phyloP scores from a whole-genome alignment of 2,329 filamentous ascomycete species.

The Alternaria sp. region DNA sequence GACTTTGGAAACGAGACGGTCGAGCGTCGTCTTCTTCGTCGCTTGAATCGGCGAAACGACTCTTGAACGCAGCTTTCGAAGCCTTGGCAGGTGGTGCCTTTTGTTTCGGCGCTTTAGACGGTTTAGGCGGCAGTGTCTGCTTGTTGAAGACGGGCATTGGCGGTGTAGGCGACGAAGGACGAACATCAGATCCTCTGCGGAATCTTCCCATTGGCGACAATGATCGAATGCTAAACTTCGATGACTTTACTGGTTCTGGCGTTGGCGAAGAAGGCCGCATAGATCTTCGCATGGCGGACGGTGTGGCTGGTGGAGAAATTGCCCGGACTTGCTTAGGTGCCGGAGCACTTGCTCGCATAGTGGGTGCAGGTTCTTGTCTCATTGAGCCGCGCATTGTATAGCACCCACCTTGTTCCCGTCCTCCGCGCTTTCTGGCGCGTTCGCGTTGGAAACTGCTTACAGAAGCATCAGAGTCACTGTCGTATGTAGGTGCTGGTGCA shows the following conservation, averaged over 20 bases:
- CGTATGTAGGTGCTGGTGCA: constrained; percentile 37
- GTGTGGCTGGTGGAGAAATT: constrained; percentile 44
- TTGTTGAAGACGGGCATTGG: constrained; percentile 33
- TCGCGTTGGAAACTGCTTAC: constrained; percentile 80
- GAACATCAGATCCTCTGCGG: constrained; percentile 47
- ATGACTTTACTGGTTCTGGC: constrained; percentile 48
- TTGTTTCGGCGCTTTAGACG: constrained; percentile 18
- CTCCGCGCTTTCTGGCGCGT: constrained; percentile 58
- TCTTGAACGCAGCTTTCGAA: constrained; percentile 38
- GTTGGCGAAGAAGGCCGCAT: constrained; percentile 45
- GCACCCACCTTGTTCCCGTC: constrained; percentile 51
- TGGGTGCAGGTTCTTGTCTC: constrained; percentile 57
- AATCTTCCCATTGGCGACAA: constrained; percentile 70
- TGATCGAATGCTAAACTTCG: constrained; percentile 74
- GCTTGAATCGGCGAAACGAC: constrained; percentile 75
- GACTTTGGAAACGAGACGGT: constrained; percentile 53
- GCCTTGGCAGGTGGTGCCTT: constrained; percentile 29
- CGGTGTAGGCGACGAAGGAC: constrained; percentile 24
- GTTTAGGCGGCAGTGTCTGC: constrained; percentile 24
- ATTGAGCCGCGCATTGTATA: constrained; percentile 77
- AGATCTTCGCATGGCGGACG: constrained; percentile 41
- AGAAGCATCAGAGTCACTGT: constrained; percentile 57
- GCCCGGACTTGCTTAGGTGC: constrained; percentile 54
- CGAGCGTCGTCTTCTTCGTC: constrained; percentile 59
- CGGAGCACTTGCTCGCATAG: constrained; percentile 39